Percentiles rank a stretch among this genome's conserved stretches.
These are phyloP conservation scores for Peronospora farinosa DNA, from an alignment of 352 stramenopile species.

Conservation along the genomic window DNA sequence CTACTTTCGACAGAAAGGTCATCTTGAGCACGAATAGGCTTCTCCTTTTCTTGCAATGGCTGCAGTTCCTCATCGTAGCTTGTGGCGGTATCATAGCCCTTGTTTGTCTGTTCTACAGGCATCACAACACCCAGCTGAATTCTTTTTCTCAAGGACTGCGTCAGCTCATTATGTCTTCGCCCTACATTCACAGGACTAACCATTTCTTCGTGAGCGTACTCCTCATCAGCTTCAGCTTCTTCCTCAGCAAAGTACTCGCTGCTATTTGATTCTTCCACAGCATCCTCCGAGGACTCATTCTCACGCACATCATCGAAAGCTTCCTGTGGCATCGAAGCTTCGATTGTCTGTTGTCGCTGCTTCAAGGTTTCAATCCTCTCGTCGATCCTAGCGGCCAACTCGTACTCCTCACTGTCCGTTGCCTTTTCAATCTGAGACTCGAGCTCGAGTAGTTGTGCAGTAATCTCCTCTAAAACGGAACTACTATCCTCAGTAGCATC, in stretches of 20 bases:
- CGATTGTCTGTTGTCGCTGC: slow-evolving; percentile 38
- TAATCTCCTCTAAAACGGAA: slow-evolving; percentile 47
- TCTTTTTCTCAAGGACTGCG: slow-evolving; percentile 35
- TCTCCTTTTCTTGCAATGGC: slow-evolving; percentile 47
- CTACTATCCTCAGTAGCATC: slow-evolving; percentile 27
- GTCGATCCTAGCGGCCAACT: slow-evolving; percentile 67
- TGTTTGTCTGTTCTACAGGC: slow-evolving; percentile 59
- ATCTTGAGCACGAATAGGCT: slow-evolving; percentile 30
- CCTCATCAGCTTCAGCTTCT: slow-evolving; percentile 18
- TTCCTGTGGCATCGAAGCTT: slow-evolving; percentile 24
- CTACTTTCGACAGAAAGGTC: background rate
- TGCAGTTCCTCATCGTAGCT: slow-evolving; percentile 59
- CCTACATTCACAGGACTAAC: slow-evolving; percentile 30
- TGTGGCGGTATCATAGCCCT: slow-evolving; percentile 61
- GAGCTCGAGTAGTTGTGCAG: slow-evolving; percentile 48
- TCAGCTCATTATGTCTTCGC: slow-evolving; percentile 31
- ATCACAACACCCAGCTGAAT: slow-evolving; percentile 45
- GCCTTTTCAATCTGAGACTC: slow-evolving; percentile 66
- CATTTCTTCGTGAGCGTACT: slow-evolving; percentile 32
- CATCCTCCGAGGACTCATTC: slow-evolving; percentile 8
- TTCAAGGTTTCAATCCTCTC: slow-evolving; percentile 65
- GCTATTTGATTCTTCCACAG: slow-evolving; percentile 13
- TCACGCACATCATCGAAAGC: slow-evolving; percentile 14
- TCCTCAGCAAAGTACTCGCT: slow-evolving; percentile 23
- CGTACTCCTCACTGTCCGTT: slow-evolving; percentile 79